Conservation (phyloP, 139 green algal species). For the Chlorella sorokiniana region DNA sequence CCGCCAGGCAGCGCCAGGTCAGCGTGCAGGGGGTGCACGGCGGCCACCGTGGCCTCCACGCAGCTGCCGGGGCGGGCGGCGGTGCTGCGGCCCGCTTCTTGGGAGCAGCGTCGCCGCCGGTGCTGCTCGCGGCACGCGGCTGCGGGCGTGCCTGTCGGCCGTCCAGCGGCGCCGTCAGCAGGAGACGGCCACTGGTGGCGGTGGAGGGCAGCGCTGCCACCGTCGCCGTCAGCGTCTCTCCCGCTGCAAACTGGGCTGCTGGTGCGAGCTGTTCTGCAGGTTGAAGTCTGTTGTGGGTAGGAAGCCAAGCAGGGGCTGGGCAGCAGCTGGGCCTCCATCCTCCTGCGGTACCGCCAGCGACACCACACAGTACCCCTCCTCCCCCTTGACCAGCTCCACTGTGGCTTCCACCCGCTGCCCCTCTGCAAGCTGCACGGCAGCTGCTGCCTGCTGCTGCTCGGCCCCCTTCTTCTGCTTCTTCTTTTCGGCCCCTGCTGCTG, state of each 20-base stretch:
- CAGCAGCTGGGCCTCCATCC: not conserved
- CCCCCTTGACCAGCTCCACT: constrained; percentile 52
- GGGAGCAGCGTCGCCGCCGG: not conserved
- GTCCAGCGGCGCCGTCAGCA: constrained; percentile 43
- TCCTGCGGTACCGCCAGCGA: constrained; percentile 49
- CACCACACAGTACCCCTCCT: constrained; percentile 66
- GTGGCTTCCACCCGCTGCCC: constrained; percentile 7
- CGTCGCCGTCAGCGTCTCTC: constrained; percentile 11
- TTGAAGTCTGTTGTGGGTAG: constrained; percentile 76
- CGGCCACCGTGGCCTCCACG: constrained; percentile 50
- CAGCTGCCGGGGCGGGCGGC: not conserved
- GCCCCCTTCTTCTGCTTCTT: constrained; percentile 48
- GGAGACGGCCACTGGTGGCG: constrained; percentile 40
- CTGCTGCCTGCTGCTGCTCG: not conserved
- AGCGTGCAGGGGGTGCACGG: constrained; percentile 49
- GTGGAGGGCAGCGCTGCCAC: constrained; percentile 37
- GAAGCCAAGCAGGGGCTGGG: constrained; percentile 60
- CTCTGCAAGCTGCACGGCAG: constrained; percentile 1
- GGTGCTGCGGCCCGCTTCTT: not conserved
- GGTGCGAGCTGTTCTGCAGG: constrained; percentile 37
- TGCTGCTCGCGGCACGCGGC: not conserved
- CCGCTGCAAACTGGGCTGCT: constrained; percentile 13
- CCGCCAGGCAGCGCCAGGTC: constrained; percentile 49
- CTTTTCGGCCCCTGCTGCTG: constrained; percentile 13
- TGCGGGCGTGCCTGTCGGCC: not conserved